Conservation (phyloP, 495 filamentous ascomycete species). For the Aspergillus baeticus region DNA sequence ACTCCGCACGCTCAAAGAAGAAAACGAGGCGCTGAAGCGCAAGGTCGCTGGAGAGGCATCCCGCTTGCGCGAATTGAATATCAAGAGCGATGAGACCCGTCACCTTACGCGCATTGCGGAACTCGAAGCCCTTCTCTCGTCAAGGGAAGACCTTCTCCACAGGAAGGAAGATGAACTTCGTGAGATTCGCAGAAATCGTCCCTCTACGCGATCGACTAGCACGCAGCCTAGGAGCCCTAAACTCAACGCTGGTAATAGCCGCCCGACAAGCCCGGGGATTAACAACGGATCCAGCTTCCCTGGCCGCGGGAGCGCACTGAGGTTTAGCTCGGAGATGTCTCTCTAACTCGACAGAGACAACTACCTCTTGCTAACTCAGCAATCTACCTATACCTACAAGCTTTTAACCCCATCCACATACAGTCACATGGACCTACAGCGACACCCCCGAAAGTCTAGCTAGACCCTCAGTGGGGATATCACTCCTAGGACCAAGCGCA, state of each 20-base stretch:
- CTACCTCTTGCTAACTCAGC: too few relatives aligned
- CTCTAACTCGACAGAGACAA: constrained; percentile 1
- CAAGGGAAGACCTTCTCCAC: constrained; percentile 48
- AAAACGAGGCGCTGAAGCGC: constrained; percentile 47
- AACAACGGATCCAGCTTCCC: constrained; percentile 31
- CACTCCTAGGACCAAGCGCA: too few relatives aligned
- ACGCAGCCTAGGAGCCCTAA: constrained; percentile 48
- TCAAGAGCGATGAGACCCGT: constrained; percentile 34
- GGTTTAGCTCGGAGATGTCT: constrained; percentile 44
- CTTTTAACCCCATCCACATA: too few relatives aligned
- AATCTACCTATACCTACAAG: too few relatives aligned
- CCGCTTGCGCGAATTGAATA: constrained; percentile 52
- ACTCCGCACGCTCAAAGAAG: constrained; percentile 44
- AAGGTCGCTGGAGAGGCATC: constrained; percentile 52
- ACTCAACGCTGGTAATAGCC: constrained; percentile 33
- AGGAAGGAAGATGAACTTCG: constrained; percentile 63
- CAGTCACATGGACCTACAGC: too few relatives aligned
- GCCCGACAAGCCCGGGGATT: constrained; percentile 45
- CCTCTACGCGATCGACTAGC: constrained; percentile 46
- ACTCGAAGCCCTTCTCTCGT: constrained; percentile 40
- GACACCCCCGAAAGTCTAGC: too few relatives aligned
- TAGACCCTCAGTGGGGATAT: too few relatives aligned
- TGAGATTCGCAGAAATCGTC: constrained; percentile 50
- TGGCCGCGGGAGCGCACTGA: constrained; percentile 37
- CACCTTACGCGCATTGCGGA: constrained; percentile 46